Conservation (phyloP, 202 grass and related monocot genomes). For the Digitaria exilis region DNA sequence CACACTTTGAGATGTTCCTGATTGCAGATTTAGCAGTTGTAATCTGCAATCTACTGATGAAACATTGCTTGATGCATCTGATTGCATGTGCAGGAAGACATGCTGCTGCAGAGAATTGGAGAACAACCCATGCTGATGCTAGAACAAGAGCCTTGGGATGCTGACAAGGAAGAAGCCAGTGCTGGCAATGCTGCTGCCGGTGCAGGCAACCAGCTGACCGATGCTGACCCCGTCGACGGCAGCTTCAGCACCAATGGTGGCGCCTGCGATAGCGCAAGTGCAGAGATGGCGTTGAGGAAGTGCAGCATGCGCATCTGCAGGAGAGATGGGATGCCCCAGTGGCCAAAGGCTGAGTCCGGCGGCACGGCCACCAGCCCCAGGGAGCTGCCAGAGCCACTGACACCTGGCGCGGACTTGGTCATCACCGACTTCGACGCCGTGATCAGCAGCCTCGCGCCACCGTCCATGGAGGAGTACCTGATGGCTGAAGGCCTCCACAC, state of each 20-base stretch:
- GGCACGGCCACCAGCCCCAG: not conserved
- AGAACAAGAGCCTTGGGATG: conserved; percentile 37
- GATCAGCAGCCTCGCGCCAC: not conserved
- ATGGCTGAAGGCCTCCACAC: conserved; percentile 36
- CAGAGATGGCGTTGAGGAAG: conserved; percentile 44
- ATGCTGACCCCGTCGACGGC: not conserved
- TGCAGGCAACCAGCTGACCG: not conserved
- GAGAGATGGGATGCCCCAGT: conserved; percentile 60
- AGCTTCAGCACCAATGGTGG: not conserved
- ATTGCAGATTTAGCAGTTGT: not conserved
- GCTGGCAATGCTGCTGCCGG: not conserved
- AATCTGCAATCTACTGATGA: conserved; percentile 1
- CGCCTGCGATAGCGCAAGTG: not conserved
- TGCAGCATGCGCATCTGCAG: conserved; percentile 57
- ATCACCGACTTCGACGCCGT: not conserved
- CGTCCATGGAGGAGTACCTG: conserved; percentile 36
- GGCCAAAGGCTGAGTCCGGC: conserved; percentile 43
- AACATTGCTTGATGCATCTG: conserved; percentile 21
- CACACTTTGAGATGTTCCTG: not conserved
- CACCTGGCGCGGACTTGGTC: not conserved
- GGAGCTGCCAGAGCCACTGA: not conserved
- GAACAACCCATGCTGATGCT: conserved; percentile 44
- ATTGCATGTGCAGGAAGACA: conserved; percentile 60
- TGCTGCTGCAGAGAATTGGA: conserved; percentile 42
- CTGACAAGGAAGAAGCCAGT: conserved; percentile 34